These are phyloP conservation scores for Pyricularia pennisetigena DNA, from an alignment of 2,329 filamentous ascomycete species.

Conservation along the genomic window DNA sequence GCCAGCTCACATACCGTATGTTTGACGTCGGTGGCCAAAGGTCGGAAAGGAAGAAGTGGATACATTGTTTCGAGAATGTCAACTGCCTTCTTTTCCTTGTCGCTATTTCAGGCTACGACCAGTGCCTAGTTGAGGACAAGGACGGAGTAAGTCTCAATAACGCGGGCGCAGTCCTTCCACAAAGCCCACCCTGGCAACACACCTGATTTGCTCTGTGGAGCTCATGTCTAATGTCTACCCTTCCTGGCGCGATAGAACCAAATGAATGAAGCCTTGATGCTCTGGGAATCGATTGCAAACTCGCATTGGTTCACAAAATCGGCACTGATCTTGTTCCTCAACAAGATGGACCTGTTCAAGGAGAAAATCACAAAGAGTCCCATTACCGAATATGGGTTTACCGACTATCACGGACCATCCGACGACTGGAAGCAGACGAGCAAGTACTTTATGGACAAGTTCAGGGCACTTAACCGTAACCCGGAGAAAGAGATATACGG, in stretches of 20 bases:
- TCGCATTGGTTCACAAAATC: conserved; percentile 80
- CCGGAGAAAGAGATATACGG: conserved; percentile 54
- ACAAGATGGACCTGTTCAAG: conserved; percentile 81
- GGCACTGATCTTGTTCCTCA: conserved; percentile 73
- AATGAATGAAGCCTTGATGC: conserved; percentile 84
- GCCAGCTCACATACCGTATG: conserved; percentile 91
- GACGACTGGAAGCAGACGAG: conserved; percentile 65
- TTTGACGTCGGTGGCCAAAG: conserved; percentile 89
- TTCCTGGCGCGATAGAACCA: conserved; percentile 50
- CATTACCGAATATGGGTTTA: conserved; percentile 65
- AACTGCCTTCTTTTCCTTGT: conserved; percentile 89
- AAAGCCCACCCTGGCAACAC: background rate
- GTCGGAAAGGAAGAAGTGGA: conserved; percentile 95
- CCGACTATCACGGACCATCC: conserved; percentile 64
- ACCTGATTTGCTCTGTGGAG: background rate
- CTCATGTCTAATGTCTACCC: background rate
- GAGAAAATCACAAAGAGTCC: conserved; percentile 63
- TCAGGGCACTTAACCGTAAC: conserved; percentile 64
- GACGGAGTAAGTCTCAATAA: conserved; percentile 64
- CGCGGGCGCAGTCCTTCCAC: background rate
- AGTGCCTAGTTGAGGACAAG: conserved; percentile 91
- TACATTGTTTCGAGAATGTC: conserved; percentile 92
- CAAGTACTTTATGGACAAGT: conserved; percentile 77
- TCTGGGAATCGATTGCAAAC: conserved; percentile 79
- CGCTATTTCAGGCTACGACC: conserved; percentile 92